phyloP scores from a whole-genome alignment of 345 rosid species.

The Eucalyptus camaldulensis region DNA sequence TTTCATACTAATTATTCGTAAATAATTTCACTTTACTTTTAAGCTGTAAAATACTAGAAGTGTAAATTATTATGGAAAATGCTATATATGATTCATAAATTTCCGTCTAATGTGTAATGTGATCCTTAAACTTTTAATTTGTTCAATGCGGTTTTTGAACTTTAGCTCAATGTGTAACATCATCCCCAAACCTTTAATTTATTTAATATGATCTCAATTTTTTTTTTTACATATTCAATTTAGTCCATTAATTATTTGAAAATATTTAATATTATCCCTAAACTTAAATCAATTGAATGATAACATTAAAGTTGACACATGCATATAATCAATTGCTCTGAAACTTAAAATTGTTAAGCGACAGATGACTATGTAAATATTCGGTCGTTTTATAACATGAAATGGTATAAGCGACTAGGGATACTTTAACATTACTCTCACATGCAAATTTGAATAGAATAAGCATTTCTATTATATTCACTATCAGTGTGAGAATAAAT shows the following conservation, averaged over 20 bases:
- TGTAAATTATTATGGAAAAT: background rate
- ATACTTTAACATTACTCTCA: background rate
- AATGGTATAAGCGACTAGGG: background rate
- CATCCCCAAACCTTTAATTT: background rate
- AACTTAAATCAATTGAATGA: background rate
- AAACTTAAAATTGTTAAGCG: background rate
- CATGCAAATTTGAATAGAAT: background rate
- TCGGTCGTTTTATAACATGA: background rate
- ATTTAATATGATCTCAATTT: no score
- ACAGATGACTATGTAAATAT: background rate
- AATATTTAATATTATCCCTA: no score
- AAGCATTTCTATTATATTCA: background rate
- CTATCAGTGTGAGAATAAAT: background rate
- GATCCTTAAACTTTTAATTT: no score
- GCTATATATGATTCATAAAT: background rate
- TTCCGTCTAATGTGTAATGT: accelerated
- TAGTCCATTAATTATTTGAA: background rate
- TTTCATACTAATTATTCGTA: background rate
- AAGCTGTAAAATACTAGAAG: background rate
- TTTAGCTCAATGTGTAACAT: no score
- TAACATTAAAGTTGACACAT: background rate
- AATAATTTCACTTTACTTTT: background rate
- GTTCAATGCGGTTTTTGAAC: accelerated
- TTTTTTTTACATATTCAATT: no score
- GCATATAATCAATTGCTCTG: background rate